Evolutionary conservation across 306 rosid genomes (phyloP), one percentile per base, ranked within the genome.

Genomic region (Elaeagnus macrophylla): DNA sequence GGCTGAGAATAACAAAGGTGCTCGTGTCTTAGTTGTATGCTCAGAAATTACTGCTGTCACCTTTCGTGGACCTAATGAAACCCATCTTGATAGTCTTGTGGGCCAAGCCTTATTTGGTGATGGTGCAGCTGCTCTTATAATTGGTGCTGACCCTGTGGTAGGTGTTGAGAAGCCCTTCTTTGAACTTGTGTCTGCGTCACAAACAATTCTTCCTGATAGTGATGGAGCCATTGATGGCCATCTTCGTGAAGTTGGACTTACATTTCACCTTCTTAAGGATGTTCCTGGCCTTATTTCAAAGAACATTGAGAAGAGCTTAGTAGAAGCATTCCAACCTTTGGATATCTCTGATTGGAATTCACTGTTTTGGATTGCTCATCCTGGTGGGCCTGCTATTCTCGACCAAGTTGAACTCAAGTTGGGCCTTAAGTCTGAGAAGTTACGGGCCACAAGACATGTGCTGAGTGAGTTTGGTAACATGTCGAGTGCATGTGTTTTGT

Each of bases 401-500:
- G 81, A 77, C 73, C 75, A 75, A 18, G 73, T 75, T 1, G 84
- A 82, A 43, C 19, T 5, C 0, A 72, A 81, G 39, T 56, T 77
- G 76, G 71, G 48, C n/a, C 69, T 81, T 5, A 70, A 69, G 56
- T 67, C 79, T 0, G 81, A 77, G 6, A 77, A 81, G 54, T 10
- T 81, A 57, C 54, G 69, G 6, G 62, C 84, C 17, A 74, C 84
- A 1, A 72, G 83, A 6, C 74, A 86, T 1, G 73, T 83, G 8
- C 70, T 83, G 1, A 75, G 80, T 6, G 83, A 80, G 6, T 83
- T 61, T 18, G 91, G 88, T 0, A 86, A 83, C 70, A 83, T 83
- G 95, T 73, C 88, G 9, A 80, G 91, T 52, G 95, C 91, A 1
- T 80, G 80, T 40, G 88, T 83, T 13, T 17, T 83, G 9, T 86